phyloP scores from a whole-genome alignment of 2,329 filamentous ascomycete genomes.

The Immersiporthe knoxdaviesiana region DNA sequence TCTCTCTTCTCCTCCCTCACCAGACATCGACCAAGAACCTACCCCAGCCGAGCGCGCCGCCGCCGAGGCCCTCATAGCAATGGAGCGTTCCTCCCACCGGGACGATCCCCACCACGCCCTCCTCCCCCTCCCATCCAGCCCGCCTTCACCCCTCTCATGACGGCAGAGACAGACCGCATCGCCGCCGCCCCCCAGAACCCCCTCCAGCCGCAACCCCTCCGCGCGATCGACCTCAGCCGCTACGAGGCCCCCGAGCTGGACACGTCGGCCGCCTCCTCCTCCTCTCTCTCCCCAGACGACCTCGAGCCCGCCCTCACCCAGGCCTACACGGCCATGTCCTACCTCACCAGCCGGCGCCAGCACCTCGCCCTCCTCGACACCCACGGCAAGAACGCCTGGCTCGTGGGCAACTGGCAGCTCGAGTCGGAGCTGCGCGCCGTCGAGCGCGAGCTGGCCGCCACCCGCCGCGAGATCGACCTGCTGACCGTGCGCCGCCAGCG shows the following conservation, averaged over 20 bases:
- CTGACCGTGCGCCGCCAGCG: constrained; percentile 71
- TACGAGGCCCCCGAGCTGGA: constrained; percentile 74
- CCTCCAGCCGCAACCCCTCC: constrained; percentile 50
- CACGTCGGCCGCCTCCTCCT: constrained; percentile 33
- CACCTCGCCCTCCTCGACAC: constrained; percentile 75
- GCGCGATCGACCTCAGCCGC: constrained; percentile 73
- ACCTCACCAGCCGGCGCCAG: constrained; percentile 54
- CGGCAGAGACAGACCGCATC: constrained; percentile 70
- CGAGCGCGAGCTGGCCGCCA: constrained; percentile 74
- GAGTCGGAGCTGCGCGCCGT: constrained; percentile 71
- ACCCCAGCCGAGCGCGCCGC: constrained; percentile 64
- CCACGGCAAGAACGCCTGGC: constrained; percentile 89
- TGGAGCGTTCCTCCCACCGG: constrained; percentile 58
- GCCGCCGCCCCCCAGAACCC: constrained; percentile 46
- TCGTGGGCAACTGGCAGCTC: constrained; percentile 79
- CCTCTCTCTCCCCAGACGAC: constrained; percentile 29
- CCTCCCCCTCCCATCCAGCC: constrained; percentile 57
- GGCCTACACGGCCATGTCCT: constrained; percentile 54
- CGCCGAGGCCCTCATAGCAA: constrained; percentile 70
- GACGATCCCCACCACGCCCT: constrained; percentile 58
- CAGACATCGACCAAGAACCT: constrained; percentile 81
- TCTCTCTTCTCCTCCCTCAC: constrained; percentile 21
- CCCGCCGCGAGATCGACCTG: constrained; percentile 71
- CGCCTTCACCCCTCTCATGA: constrained; percentile 67
- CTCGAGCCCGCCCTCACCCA: constrained; percentile 67